Percentiles rank a stretch among this genome's conserved stretches.
Evolutionary conservation across 2,329 filamentous ascomycete species (phyloP).

Genomic region (Hansfordia pulvinata): DNA sequence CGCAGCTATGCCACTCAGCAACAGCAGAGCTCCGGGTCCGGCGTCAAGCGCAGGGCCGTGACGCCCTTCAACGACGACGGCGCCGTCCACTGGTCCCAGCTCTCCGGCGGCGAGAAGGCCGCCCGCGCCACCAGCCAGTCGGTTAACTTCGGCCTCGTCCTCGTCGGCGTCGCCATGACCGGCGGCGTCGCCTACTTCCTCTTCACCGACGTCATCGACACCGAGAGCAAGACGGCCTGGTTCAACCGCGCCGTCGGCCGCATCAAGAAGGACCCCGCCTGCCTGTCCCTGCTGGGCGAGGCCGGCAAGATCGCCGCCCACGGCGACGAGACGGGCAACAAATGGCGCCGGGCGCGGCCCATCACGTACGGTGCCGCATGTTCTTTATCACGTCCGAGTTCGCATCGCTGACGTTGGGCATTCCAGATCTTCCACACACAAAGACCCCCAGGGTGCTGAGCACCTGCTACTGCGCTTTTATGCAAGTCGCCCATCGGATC

Average conservation of each 20-base stretch:
- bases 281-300: constrained; percentile 62
- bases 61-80: constrained; percentile 83
- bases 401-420: background rate
- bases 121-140: constrained; percentile 80
- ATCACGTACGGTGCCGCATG: constrained; percentile 32
- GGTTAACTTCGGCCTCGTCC: constrained; percentile 71
- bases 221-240: constrained; percentile 72
- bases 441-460: constrained; percentile 61
- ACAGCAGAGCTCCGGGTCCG: constrained; percentile 20
- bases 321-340: constrained; percentile 68
- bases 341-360: constrained; percentile 59
- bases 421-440: constrained; percentile 50
- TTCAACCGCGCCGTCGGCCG: constrained; percentile 79
- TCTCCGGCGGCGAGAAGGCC: constrained; percentile 65
- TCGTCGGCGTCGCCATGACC: constrained; percentile 63
- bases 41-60: constrained; percentile 51
- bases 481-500: constrained; percentile 27
- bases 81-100: constrained; percentile 63
- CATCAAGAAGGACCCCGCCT: constrained; percentile 60
- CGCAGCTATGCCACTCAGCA: constrained; percentile 48
- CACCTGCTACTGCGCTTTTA: constrained; percentile 81
- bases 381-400: background rate
- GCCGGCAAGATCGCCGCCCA: constrained; percentile 63
- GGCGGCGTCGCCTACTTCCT: constrained; percentile 66
- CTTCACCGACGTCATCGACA: constrained; percentile 71